Base-by-base conservation (phyloP, 768 basidiomycete species). In the Boletus huronensis region DNA sequence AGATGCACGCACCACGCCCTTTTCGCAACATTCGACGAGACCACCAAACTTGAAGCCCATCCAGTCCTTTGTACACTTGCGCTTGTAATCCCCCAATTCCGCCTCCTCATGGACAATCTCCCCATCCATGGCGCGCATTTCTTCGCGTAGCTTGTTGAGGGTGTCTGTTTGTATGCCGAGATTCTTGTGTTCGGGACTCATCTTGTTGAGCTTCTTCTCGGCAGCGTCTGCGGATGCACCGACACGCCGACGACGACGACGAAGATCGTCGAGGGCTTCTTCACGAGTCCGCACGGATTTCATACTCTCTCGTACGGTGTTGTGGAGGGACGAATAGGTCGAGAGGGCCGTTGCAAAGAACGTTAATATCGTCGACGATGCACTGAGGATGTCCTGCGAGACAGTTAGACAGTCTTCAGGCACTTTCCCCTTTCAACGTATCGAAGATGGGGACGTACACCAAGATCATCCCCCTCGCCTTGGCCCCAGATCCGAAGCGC, bases 41-140 rank as follows among this genome's bases (percentile, higher is more conserved):
- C 90, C 93, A 23, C 91, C 92, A 65, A 95, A 94, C 74, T 96
- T 95, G 62, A 90, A 72, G 1, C 82, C 81, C 81, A 96, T 82
- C 74, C 85, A 89, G 40, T 79, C 75, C 58, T 81, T 82, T 3
- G 87, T 77, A 14, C 79, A 80, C 6, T 76, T 71, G 35, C 94
- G 82, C 72, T 96, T 98, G 67, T 86, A 90, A 66, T 96, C 93
- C 0, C 88, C 83, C 3, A 96, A 61, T 13, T 79, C 77, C 0
- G 92, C 83, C 63, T 96, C 94, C 59, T 93, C 90, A 1, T 74
- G 79, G 75, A 93, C 74, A 52, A 98, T 95, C 19, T 93, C 87
- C 3, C 84, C 79, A 63, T 97, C 94, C 71, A 95, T 77, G 6
- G 69, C 62, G 2, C 84, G 75, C 49, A 96, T 95, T 65, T 95